phyloP scores from a whole-genome alignment of 371 early-diverging fungal species.

The Mortierella sp. region DNA sequence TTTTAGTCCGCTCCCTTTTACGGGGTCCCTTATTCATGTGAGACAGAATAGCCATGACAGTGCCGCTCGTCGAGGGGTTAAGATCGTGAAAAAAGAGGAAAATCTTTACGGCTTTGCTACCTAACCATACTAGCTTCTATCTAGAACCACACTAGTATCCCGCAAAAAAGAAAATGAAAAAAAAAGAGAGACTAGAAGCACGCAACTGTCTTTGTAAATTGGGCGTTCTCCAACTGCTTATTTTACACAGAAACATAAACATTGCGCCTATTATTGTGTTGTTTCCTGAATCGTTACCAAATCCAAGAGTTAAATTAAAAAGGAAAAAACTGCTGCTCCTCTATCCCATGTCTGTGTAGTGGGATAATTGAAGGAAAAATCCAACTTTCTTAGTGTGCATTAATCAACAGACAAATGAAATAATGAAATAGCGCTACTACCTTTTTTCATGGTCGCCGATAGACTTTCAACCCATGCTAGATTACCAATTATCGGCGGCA shows the following conservation, averaged over 20 bases:
- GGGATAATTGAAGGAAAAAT: too few relatives aligned
- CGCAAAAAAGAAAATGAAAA: not conserved
- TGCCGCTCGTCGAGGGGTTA: slow-evolving; percentile 1
- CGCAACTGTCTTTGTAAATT: not conserved
- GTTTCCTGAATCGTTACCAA: not conserved
- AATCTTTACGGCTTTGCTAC: not conserved
- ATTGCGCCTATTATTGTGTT: not conserved
- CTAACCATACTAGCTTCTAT: slow-evolving; percentile 3
- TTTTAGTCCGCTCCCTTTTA: too few relatives aligned
- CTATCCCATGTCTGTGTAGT: too few relatives aligned
- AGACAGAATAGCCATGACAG: not conserved
- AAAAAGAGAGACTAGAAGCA: not conserved
- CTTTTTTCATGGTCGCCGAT: not conserved
- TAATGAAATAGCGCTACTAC: not conserved
- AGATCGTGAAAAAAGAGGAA: not conserved
- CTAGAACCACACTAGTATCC: not conserved
- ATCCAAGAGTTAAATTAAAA: not conserved
- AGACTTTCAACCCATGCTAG: not conserved
- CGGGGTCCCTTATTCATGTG: too few relatives aligned
- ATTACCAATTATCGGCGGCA: not conserved
- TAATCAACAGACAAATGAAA: not conserved
- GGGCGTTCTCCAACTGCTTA: not conserved
- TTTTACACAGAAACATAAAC: not conserved
- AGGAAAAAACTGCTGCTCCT: not conserved
- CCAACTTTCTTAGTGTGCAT: too few relatives aligned